Evolutionary conservation across 257 asterid species (phyloP), one percentile per base, ranked within the genome.

Genomic region (Salvia rosmarinus): DNA sequence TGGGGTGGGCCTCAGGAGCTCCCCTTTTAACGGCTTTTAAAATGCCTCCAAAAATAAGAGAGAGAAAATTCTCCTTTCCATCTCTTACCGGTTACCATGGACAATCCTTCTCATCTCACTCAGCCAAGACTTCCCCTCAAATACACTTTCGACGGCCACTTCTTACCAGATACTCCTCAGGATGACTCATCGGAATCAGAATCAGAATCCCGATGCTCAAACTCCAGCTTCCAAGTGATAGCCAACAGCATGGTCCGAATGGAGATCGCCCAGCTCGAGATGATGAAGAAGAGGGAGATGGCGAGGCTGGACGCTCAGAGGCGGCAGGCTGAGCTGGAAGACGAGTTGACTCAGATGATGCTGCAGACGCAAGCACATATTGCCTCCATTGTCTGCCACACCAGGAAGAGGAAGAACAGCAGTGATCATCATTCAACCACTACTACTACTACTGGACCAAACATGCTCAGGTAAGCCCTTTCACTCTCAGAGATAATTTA

Each of bases 271-370:
- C 78, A 72, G 10, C 76, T 76, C 67, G 80, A 76, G 43, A 73
- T 79, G 83, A 69, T 73, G 73, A 79, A 82, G 83, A 67, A 37
- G 42, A 64, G 82, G 65, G 86, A 82, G 76, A 14, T 37, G 0
- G 68, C 71, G 2, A 67, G 83, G 54, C 73, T 72, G 21, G 74
- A 82, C 37, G 77, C 87, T 4, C 81, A 67, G 69, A 74, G 14
- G 43, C 68, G 72, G 46, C 67, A 44, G 62, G 57, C 76, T 1
- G 74, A 79, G 39, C 3, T 67, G 68, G 82, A 82, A 11, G 25
- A 52, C 6, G 79, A 77, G 76, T 14, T 77, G 77, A 77, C 82
- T 77, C 84, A n/a, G 74, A 74, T 82, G 82, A 79, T 79, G 80
- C 28, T 77, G 80, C 80, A 79, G 65, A 79, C 81, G 5, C 82